Conservation (phyloP, 495 filamentous ascomycete species). For the Neurospora discreta region DNA sequence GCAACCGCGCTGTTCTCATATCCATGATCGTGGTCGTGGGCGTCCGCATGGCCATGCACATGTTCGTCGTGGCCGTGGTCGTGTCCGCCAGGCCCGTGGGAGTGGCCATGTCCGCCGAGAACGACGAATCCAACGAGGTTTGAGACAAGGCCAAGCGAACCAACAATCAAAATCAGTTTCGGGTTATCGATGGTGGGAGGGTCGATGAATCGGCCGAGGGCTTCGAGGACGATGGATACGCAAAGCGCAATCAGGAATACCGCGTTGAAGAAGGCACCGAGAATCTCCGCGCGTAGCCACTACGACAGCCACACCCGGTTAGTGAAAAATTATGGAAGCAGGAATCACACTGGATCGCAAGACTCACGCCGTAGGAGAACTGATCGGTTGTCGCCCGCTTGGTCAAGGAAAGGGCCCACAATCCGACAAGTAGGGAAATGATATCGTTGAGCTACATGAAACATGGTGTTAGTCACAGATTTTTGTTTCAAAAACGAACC, state of each 20-base stretch:
- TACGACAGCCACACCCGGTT: neutral
- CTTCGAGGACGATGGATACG: conserved; percentile 90
- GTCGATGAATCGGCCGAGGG: conserved; percentile 78
- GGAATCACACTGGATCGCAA: neutral
- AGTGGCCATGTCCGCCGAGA: conserved; percentile 87
- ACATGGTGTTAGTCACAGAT: neutral
- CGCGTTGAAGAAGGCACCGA: conserved; percentile 90
- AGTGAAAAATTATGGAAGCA: neutral
- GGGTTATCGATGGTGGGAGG: conserved; percentile 77
- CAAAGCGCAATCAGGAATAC: conserved; percentile 95
- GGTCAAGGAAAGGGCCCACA: conserved; percentile 91
- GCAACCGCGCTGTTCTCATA: conserved; percentile 17
- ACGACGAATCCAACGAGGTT: conserved; percentile 84
- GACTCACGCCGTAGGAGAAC: conserved; percentile 84
- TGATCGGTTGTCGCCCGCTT: conserved; percentile 68
- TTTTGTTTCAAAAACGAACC: neutral
- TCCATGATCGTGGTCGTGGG: conserved; percentile 27
- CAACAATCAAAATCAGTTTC: conserved; percentile 75
- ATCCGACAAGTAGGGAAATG: conserved; percentile 77
- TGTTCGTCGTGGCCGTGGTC: conserved; percentile 44
- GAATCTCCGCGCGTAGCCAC: conserved; percentile 96
- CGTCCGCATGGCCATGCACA: conserved; percentile 55
- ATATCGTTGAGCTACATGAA: conserved; percentile 76
- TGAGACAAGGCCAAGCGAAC: conserved; percentile 72
- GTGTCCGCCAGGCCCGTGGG: conserved; percentile 51